Base-by-base conservation (phyloP, 257 asterid genomes). In the Nicotiana tomentosiformis region DNA sequence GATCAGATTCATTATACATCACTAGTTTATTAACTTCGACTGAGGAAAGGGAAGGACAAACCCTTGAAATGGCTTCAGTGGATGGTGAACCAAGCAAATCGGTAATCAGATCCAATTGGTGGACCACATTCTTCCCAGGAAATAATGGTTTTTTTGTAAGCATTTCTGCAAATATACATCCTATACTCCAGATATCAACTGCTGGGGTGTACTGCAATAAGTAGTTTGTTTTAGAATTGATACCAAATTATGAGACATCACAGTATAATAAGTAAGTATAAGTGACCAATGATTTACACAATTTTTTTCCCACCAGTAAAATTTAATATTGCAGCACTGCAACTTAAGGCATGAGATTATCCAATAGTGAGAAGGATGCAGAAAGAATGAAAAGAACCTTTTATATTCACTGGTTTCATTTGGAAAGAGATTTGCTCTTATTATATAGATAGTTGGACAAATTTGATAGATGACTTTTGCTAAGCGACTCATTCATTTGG, bases 161-260 rank as follows among this genome's bases (percentile, higher is more conserved):
- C 91, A 95, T 90, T 90, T 95, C 99, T 11, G 93, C 98, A 87
- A 93, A 95, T 87, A 95, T 93, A 85, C 99, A 95, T 87, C 99
- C 98, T 76, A 95, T 91, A 90, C 99, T 92, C 99, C 99, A 95
- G 67, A 93, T 92, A 78, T 95, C 99, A 83, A 92, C 94, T 77
- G 99, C 99, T n/a, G 98, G 98, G 30, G 99, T 93, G 84, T 95
- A 95, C 98, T 95, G 96, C 87, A 87, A 86, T 85, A 86, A 6
- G 65, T 64, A 1, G 51, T 30, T 33, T 16, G 46, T 23, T 16
- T 77, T n/a, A 82, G 78, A 77, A 72, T 30, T 64, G 30, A 49
- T 51, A 15, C 43, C 15, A 74, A 20, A 67, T 17, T 67, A 10
- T 67, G 16, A 67, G 37, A 17, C 8, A 17, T 8, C 77, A 17